These are phyloP conservation scores for Kingdonia uniflora DNA, from an alignment of 164 flowering plant genomes.

Conservation along the genomic window DNA sequence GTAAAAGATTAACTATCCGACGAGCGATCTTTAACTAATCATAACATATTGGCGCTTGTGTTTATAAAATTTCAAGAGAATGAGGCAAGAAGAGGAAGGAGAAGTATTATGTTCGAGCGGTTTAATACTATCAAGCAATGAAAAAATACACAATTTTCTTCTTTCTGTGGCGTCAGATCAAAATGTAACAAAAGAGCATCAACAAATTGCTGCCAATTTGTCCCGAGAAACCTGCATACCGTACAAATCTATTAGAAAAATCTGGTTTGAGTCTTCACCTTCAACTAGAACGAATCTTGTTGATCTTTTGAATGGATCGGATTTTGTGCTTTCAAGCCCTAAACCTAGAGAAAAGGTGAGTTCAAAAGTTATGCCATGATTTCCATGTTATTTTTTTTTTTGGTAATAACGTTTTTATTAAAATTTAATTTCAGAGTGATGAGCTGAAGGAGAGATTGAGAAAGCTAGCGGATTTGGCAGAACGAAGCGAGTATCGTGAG, in stretches of 20 bases:
- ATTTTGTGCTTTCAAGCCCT: conserved; percentile 59
- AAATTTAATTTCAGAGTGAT: conserved; percentile 63
- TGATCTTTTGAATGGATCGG: conserved; percentile 40
- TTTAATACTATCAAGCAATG: conserved; percentile 36
- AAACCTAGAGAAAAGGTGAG: conserved; percentile 79
- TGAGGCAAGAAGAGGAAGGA: neutral
- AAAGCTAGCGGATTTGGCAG: conserved; percentile 56
- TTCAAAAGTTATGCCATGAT: neutral
- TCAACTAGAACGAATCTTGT: conserved; percentile 36
- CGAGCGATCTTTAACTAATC: too few relatives aligned
- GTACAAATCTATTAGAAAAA: conserved; percentile 38
- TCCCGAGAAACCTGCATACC: conserved; percentile 26
- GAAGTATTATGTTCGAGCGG: conserved; percentile 2
- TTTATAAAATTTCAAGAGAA: too few relatives aligned
- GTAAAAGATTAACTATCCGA: too few relatives aligned
- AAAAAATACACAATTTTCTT: conserved; percentile 42
- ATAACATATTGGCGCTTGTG: too few relatives aligned
- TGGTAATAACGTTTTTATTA: too few relatives aligned
- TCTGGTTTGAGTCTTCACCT: conserved; percentile 40
- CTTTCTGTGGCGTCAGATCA: conserved; percentile 29
- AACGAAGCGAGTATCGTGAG: conserved; percentile 62
- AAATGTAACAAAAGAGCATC: conserved; percentile 30
- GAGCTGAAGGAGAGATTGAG: conserved; percentile 67
- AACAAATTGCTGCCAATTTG: conserved; percentile 36
- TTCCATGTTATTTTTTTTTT: too few relatives aligned